Conservation (phyloP, 257 asterid genomes). For the Scutellaria barbata region DNA sequence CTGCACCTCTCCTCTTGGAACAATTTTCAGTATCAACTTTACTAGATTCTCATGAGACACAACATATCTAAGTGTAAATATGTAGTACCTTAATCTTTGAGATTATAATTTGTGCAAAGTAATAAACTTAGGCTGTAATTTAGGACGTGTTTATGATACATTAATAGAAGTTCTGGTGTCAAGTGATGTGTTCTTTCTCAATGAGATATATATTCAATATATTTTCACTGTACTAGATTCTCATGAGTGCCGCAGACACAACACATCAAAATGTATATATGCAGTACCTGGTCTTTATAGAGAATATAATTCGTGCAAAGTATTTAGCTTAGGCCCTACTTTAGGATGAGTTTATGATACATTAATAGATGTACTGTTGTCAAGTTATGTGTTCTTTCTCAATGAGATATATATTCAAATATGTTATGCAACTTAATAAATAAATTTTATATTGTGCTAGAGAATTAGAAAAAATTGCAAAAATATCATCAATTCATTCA, state of each 20-base stretch:
- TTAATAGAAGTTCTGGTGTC: not conserved
- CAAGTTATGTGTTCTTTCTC: not conserved
- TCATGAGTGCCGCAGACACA: not conserved
- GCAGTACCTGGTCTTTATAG: slow-evolving; percentile 5
- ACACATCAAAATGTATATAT: not conserved
- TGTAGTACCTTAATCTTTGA: not conserved
- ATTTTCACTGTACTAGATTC: not conserved
- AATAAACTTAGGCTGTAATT: not conserved
- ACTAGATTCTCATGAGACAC: not conserved
- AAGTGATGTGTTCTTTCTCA: not conserved
- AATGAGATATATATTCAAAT: not conserved
- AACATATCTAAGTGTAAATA: not conserved
- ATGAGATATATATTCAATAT: not conserved
- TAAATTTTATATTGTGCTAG: not conserved
- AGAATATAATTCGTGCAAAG: slow-evolving; percentile 6
- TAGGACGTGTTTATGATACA: not conserved
- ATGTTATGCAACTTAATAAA: slow-evolving; percentile 9
- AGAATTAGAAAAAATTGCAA: not conserved
- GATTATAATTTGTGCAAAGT: slow-evolving; percentile 8
- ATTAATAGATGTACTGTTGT: not conserved
- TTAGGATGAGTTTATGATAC: not conserved
- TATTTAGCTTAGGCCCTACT: not conserved
- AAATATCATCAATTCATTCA: slow-evolving; percentile 18
- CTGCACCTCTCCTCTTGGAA: not conserved
- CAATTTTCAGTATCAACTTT: not conserved